These are phyloP conservation scores for Barnettozyma salicaria DNA, from an alignment of 805 yeast species.

Conservation along the genomic window DNA sequence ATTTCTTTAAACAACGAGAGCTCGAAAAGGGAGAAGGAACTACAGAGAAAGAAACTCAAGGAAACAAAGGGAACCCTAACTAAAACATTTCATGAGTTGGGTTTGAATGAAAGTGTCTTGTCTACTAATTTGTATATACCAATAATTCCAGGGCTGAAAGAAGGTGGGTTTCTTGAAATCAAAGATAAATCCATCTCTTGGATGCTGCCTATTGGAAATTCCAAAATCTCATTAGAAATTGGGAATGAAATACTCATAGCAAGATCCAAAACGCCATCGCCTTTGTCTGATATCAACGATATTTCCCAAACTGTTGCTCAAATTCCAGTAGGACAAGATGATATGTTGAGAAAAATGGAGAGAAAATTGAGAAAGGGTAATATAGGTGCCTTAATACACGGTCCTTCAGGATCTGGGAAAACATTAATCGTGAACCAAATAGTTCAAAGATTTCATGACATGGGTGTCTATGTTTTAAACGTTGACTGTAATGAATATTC, in stretches of 20 bases:
- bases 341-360: slow-evolving; percentile 33
- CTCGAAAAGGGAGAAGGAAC: slow-evolving; percentile 19
- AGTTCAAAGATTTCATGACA: slow-evolving; percentile 29
- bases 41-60: slow-evolving; percentile 17
- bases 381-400: slow-evolving; percentile 58
- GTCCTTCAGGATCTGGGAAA: slow-evolving; percentile 81
- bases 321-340: slow-evolving; percentile 53
- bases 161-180: slow-evolving; percentile 55
- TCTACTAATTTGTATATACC: slow-evolving; percentile 53
- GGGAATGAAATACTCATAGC: slow-evolving; percentile 38
- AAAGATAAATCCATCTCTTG: slow-evolving; percentile 35
- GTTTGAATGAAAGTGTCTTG: slow-evolving; percentile 30
- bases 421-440: slow-evolving; percentile 46
- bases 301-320: neutral
- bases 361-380: slow-evolving; percentile 39
- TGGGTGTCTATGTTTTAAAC: slow-evolving; percentile 42
- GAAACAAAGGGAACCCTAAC: slow-evolving; percentile 21
- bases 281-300: neutral
- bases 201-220: slow-evolving; percentile 33
- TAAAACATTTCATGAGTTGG: slow-evolving; percentile 16
- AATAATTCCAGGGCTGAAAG: slow-evolving; percentile 40
- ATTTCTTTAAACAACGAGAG: slow-evolving; percentile 20
- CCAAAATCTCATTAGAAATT: slow-evolving; percentile 37
- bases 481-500: slow-evolving; percentile 50
- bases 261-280: slow-evolving; percentile 16